Evolutionary conservation across 1,139 yeast genomes (phyloP), one percentile per base, ranked within the genome.

Genomic region (Hansenula sp.): DNA sequence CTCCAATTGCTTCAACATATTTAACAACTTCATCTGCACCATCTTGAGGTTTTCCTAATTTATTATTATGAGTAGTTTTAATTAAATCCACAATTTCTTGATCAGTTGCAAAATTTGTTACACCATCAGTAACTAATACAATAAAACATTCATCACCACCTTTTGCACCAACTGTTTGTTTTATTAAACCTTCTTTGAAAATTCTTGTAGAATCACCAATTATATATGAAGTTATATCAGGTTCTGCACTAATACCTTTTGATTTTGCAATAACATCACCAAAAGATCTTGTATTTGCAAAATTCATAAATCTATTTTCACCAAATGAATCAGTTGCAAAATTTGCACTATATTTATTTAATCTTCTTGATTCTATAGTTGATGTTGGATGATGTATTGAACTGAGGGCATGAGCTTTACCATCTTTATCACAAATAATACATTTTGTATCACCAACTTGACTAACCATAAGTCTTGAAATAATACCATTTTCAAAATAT

Each of bases 391-490:
- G 97, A 61, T 92, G 98, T 26, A 80, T 76, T 32, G 77, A 73
- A 0, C 96, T 87, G 42, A 92, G 64, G 11, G 86, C 71, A 53
- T 83, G 90, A 0, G 95, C 95, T 34, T 75, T 68, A 3, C 98
- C 97, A 44, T 71, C 64, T 44, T 72, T 73, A 56, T 84, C 94
- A 46, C 89, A 86, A 20, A 92, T 56, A 6, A 92, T 74, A n/a
- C 95, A 90, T 48, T 87, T 74, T 4, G 97, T 86, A 58, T 92
- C 98, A 4, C 98, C 98, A n/a, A 90, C 82, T 59, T 92, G 98
- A 1, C 95, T 92, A 19, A 90, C 76, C 1, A 87, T 74, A 31
- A 92, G 62, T 52, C 79, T 79, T 25, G 88, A 73, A 16, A 85
- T 68, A n/a, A 87, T 82, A 20, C 71, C 68, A 17, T 82, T 75